Evolutionary conservation across 495 filamentous ascomycete species (phyloP), one percentile per base, ranked within the genome.

Genomic region (Penicillium egyptiacum): DNA sequence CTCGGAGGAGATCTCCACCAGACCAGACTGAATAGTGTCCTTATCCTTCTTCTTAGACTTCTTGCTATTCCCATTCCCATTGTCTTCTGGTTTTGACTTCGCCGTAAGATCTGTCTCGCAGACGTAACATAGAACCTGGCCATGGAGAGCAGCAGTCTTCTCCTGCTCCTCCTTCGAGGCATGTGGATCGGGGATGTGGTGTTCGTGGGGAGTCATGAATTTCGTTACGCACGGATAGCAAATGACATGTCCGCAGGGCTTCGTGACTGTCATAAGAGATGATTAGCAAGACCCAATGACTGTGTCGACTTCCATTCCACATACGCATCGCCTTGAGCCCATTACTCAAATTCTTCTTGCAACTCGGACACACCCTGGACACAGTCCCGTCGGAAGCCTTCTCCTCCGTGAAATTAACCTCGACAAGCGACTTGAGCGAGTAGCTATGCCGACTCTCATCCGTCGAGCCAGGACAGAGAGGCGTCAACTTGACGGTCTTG

Each of bases 211-310:
- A 20, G 77, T 84, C 84, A 98, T 90, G 70, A 98, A 96, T 64
- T 94, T 90, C 42, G 84, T 82, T 3, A 91, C 88, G 65, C 94
- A 98, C 17, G 85, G 90, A 58, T 88, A 86, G 73, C 94, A 98
- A 7, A 97, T 77, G 4, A 98, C 91, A 64, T 98, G 94, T 0
- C 94, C 94, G 66, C 94, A 98, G 0, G 92, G 92, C 71, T 92
- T 94, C 2, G 91, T 89, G 11, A 98, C 81, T 80, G 41, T 26
- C 22, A 16, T 22, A 9, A 41, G 19, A 22, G 4, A 44, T 46
- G 1, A 54, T 44, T 26, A 50, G 22, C 5, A 17, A 51, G 1
- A 57, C 4, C 49, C 19, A 23, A 5, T 48, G 39, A 42, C 22
- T 23, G 40, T 47, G 25, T 8, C 30, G 35, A 42, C 22, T 33